Evolutionary conservation across 164 flowering plant genomes (phyloP), one percentile per base, ranked within the genome.

Genomic region (Litsea cubeba): DNA sequence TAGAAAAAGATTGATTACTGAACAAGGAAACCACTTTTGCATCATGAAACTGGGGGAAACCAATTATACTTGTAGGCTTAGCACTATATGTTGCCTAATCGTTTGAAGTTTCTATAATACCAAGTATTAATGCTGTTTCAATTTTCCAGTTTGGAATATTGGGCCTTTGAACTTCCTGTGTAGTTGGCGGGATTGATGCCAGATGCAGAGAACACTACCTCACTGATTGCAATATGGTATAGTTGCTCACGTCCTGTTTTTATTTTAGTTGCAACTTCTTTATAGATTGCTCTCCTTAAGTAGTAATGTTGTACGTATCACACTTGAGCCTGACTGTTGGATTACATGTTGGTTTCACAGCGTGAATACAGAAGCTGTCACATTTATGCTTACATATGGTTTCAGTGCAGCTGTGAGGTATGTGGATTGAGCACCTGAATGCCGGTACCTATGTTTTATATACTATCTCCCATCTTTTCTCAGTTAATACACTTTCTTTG

Each of bases 331-430:
- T 73, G n/a, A 62, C 26, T 49, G 49, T 40, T 67, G 15, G 50
- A 64, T 60, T 72, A n/a, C 17, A 6, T 63, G 20, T 12, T 54
- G 26, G n/a, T 54, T 54, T 26, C 75, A 25, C 81, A 95, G 99
- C 72, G 97, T 91, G 65, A 93, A 87, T 76, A 94, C 98, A 23
- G 94, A 93, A 85, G 80, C 88, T 2, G 81, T 91, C 26, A 84
- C 90, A 5, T 95, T 76, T 81, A 93, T 87, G 90, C 68, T 89
- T 32, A 82, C 90, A 8, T 95, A 89, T 68, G 97, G 99, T 62
- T 88, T 95, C 65, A 85, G 92, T 78, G 94, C 98, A 20, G 91
- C 98, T 14, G 94, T 95, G 68, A 94, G 98, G 98, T 94, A 71
- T 71, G n/a, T n/a, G 23, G 1, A 50, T 14, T 65, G 5, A 40